A percentile compares a stretch with the other conserved stretches of the same genome.
These are phyloP conservation scores for Populus alba DNA, from an alignment of 345 rosid genomes.

Conservation along the genomic window DNA sequence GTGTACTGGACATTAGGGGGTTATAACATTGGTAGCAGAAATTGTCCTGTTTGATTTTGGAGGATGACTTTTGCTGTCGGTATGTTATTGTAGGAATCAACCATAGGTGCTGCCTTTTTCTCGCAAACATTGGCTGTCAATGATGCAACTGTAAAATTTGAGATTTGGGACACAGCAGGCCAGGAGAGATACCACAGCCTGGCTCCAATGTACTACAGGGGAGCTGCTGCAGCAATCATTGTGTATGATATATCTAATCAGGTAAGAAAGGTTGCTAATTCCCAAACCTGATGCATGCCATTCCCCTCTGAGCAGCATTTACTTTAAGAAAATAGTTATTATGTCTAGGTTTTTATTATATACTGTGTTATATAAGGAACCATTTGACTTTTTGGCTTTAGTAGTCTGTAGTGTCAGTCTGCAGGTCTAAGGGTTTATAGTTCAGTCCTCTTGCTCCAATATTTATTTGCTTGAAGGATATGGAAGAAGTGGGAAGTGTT, in stretches of 20 bases:
- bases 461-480: not conserved
- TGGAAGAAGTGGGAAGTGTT: not conserved
- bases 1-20: not conserved
- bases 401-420: not conserved
- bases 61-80: conserved; percentile 16
- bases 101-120: conserved; percentile 95
- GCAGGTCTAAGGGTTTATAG: not conserved
- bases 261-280: conserved; percentile 32
- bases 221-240: conserved; percentile 93
- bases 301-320: not conserved
- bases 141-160: conserved; percentile 92
- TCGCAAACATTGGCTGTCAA: conserved; percentile 93
- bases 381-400: not conserved
- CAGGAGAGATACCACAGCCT: conserved; percentile 96
- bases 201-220: conserved; percentile 98
- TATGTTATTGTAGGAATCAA: conserved; percentile 69
- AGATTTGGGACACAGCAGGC: conserved; percentile 99
- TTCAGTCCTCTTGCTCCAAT: not conserved
- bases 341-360: not conserved
- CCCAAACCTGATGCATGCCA: not conserved
- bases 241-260: conserved; percentile 87
- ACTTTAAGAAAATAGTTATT: not conserved
- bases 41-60: not conserved
- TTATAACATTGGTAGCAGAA: not conserved
- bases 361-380: not conserved